Evolutionary conservation across 768 basidiomycete genomes (phyloP).

Genomic region (Ramaria rubella): DNA sequence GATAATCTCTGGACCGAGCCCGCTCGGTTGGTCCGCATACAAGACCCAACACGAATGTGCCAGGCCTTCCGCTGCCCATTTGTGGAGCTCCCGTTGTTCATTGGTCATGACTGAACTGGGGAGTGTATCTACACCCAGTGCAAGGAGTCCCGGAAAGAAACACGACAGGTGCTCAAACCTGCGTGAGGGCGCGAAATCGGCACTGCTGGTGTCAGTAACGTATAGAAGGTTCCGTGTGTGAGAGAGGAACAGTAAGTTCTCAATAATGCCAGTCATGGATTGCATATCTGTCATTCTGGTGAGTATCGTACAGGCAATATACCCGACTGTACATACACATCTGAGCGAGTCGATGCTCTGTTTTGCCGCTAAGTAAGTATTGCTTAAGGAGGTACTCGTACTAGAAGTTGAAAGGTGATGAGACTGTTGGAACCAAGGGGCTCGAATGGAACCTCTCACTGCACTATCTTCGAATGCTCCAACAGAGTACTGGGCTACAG

Average conservation of each 20-base stretch:
- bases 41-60: constrained; percentile 64
- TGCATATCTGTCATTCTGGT: constrained; percentile 14
- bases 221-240: constrained; percentile 61
- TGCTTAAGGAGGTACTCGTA: constrained; percentile 23
- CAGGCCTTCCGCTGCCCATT: constrained; percentile 72
- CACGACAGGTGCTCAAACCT: constrained; percentile 69
- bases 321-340: constrained; percentile 17
- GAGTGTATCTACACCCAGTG: constrained; percentile 60
- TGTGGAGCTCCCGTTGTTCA: constrained; percentile 56
- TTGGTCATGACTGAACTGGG: constrained; percentile 42
- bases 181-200: constrained; percentile 36
- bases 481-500: constrained; percentile 11
- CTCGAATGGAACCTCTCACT: constrained; percentile 5
- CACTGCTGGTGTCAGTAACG: constrained; percentile 45
- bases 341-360: constrained; percentile 16
- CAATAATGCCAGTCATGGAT: constrained; percentile 15
- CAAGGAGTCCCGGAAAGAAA: constrained; percentile 70
- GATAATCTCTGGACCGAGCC: constrained; percentile 61
- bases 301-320: neutral
- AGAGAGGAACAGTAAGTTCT: constrained; percentile 58
- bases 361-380: constrained; percentile 18
- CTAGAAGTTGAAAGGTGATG: neutral
- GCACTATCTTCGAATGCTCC: constrained; percentile 18
- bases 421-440: neutral
- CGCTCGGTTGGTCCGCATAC: constrained; percentile 65